These are phyloP conservation scores for Nicotiana obtusifolia DNA, from an alignment of 257 asterid genomes.

Conservation along the genomic window DNA sequence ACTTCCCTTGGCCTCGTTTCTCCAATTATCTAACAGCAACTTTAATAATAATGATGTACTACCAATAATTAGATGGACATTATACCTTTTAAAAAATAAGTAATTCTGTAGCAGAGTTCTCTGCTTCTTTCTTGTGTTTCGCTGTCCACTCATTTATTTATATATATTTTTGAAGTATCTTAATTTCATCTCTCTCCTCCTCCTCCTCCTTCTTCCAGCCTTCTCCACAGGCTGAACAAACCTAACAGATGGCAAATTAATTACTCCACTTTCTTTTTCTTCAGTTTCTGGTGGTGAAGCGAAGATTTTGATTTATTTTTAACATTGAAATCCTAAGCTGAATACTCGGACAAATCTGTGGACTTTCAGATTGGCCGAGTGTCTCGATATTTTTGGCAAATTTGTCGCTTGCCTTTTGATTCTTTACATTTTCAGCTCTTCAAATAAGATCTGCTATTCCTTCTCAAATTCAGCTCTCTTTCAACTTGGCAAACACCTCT, in stretches of 20 bases:
- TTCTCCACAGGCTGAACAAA: neutral
- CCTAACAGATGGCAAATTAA: neutral
- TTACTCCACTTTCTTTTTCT: neutral
- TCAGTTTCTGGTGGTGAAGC: neutral
- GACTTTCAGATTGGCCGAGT: neutral
- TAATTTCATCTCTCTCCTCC: neutral
- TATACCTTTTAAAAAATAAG: neutral
- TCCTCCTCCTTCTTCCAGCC: neutral
- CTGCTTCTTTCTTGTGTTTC: neutral
- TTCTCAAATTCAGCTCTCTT: neutral
- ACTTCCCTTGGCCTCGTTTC: no score
- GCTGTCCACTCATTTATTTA: conserved; percentile 3
- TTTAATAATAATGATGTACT: no score
- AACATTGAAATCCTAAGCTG: neutral
- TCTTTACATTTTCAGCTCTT: neutral
- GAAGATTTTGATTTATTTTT: neutral
- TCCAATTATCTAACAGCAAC: no score
- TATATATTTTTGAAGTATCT: neutral
- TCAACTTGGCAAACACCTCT: neutral
- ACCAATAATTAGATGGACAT: no score
- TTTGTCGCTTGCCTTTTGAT: neutral
- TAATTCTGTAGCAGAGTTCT: neutral
- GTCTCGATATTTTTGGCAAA: neutral
- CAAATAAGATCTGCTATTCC: neutral
- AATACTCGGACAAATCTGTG: neutral